Evolutionary conservation across 768 basidiomycete genomes (phyloP), one percentile per base, ranked within the genome.

Genomic region (Scleroderma bovista): DNA sequence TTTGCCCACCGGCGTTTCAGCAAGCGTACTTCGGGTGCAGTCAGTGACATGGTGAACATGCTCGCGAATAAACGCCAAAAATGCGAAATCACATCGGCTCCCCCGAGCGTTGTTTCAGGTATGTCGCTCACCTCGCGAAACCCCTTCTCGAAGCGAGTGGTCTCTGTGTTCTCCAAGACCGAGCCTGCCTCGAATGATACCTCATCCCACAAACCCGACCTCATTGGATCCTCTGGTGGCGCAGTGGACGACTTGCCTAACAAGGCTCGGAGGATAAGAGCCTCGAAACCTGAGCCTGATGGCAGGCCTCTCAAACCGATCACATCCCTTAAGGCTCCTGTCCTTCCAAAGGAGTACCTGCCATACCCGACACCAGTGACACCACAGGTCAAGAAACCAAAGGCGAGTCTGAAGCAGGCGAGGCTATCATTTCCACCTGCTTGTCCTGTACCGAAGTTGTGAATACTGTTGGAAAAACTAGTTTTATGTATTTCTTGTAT

Each of bases 241-340:
- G 8, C 15, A n/a, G 24, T 10, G 24, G n/a, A 9, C 32, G 43
- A 44, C 15, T 10, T 15, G 13, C 44, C 48, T n/a, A 32, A 13
- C 15, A 43, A 47, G 19, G 37, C 31, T 24, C 12, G 12, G 17
- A 31, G 6, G 24, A 42, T 40, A 17, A 47, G 50, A 16, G 33
- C 10, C 29, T 16, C 44, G 15, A 45, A 34, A 24, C 6, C 17
- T 17, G 40, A 38, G 19, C 22, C 39, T 23, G 31, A 23, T 13
- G 1, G 3, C 26, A 66, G 61, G 16, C 53, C 53, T 8, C 45
- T 67, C 53, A 65, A 57, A 48, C 67, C 63, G 15, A 67, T 67
- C 45, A 69, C 65, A 9, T 46, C 56, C 6, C 37, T 69, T 29
- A 63, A 55, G 8, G 61, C 61, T 19, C 65, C 65, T 6, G 50